Base-by-base conservation (phyloP, 108 stramenopile genomes). In the Hondaea fermentalgiana region DNA sequence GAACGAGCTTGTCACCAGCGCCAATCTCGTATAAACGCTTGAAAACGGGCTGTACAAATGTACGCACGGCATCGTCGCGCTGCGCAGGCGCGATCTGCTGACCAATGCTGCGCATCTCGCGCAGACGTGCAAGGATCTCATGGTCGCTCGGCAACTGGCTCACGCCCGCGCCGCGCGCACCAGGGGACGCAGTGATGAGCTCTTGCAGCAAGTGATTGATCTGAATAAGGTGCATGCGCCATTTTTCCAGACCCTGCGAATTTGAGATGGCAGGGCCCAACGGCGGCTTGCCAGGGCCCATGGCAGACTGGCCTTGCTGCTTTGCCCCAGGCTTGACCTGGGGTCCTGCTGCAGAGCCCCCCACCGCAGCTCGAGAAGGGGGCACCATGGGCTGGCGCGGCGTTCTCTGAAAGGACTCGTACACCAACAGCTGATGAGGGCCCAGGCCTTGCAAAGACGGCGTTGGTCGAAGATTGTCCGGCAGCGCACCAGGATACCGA, bases 21-120 rank as follows among this genome's bases (percentile, higher is more conserved):
- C 90, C 95, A 21, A 96, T 88, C 89, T 99, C 98, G 89, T 98
- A 99, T 17, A 99, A 92, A n/a, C 96, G 94, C 93, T 98, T 97
- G 95, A 99, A 99, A 83, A 98, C 96, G 16, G 94, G 93, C 88
- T 98, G 97, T 2, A 97, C 96, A 76, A 98, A 98, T 60, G 93
- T 95, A 25, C 98, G 93, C 28, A 96, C 93, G 12, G 96, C 93
- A 53, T 99, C 98, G 45, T 96, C 96, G 44, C 97, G 96, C 25
- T 94, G 55, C 19, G 92, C 87, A 72, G 93, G 88, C 29, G 96
- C 93, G 35, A 91, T 91, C 17, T 59, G 43, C 60, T 43, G 87
- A 14, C n/a, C 60, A 28, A 96, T 91, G 55, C 95, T 95, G 53
- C 96, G 93, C 58, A 98, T 95, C 71, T 96, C 97, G 19, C 93